phyloP scores from a whole-genome alignment of 2,329 filamentous ascomycete genomes.

The Colletotrichum sp. region DNA sequence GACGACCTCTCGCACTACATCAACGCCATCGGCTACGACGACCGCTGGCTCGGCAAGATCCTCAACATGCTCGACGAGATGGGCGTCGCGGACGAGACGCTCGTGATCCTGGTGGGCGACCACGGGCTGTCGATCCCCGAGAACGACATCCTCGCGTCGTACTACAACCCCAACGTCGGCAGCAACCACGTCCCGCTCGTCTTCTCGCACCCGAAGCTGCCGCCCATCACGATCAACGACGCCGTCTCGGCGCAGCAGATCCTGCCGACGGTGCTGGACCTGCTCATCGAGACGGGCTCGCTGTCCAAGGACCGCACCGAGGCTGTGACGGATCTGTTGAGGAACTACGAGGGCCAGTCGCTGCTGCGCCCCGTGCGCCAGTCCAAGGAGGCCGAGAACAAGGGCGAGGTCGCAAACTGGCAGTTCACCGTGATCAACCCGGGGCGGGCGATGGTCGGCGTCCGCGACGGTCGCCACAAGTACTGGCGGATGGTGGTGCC shows the following conservation, averaged over 20 bases:
- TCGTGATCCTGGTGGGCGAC: slow-evolving; percentile 51
- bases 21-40: slow-evolving; percentile 43
- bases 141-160: slow-evolving; percentile 42
- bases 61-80: slow-evolving; percentile 45
- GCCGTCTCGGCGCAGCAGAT: slow-evolving; percentile 47
- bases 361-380: slow-evolving; percentile 44
- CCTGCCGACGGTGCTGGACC: slow-evolving; percentile 49
- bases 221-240: slow-evolving; percentile 41
- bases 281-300: slow-evolving; percentile 44
- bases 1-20: slow-evolving; percentile 42
- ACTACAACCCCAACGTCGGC: slow-evolving; percentile 47
- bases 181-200: slow-evolving; percentile 48
- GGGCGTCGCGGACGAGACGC: slow-evolving; percentile 47
- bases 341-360: slow-evolving; percentile 51
- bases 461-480: slow-evolving; percentile 20
- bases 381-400: not conserved
- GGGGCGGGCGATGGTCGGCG: slow-evolving; percentile 24
- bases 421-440: slow-evolving; percentile 58
- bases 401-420: slow-evolving; percentile 42
- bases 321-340: slow-evolving; percentile 42
- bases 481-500: slow-evolving; percentile 24
- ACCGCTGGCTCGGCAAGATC: slow-evolving; percentile 42
- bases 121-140: slow-evolving; percentile 46
- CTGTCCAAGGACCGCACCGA: slow-evolving; percentile 34
- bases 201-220: slow-evolving; percentile 47